Evolutionary conservation across 768 basidiomycete genomes (phyloP).

Genomic region (Mycena sanguinolenta): DNA sequence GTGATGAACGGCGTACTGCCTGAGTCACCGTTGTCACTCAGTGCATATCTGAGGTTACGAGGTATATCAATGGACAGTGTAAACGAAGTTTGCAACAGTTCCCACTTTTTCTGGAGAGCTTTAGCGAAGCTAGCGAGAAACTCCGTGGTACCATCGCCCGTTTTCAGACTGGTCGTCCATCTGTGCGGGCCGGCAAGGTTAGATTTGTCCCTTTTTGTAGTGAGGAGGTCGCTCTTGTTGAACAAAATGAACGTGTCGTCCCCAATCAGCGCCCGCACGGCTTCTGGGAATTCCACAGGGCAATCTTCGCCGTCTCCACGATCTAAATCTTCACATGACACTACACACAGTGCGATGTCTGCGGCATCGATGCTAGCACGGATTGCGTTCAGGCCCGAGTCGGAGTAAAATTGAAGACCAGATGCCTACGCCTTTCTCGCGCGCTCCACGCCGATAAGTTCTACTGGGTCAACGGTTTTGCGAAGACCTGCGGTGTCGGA

Average conservation of each 20-base stretch:
- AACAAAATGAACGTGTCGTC: slow-evolving; percentile 76
- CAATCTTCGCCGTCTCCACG: neutral
- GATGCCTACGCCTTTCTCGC: slow-evolving; percentile 74
- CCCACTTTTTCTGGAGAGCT: slow-evolving; percentile 65
- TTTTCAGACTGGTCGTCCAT: slow-evolving; percentile 77
- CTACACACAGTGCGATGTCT: slow-evolving; percentile 84
- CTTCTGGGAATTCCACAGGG: slow-evolving; percentile 56
- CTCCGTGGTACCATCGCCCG: slow-evolving; percentile 64
- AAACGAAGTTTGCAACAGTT: neutral
- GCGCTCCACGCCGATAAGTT: slow-evolving; percentile 84
- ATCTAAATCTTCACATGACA: slow-evolving; percentile 71
- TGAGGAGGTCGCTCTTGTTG: slow-evolving; percentile 81
- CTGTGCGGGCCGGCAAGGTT: slow-evolving; percentile 37
- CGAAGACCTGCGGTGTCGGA: slow-evolving; percentile 91
- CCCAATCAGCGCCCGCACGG: slow-evolving; percentile 63
- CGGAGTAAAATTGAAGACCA: neutral
- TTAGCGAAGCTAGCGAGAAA: slow-evolving; percentile 73
- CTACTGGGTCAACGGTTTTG: slow-evolving; percentile 76
- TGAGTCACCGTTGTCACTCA: slow-evolving; percentile 41
- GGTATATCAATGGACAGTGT: slow-evolving; percentile 1
- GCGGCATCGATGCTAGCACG: slow-evolving; percentile 70
- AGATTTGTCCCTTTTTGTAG: slow-evolving; percentile 9
- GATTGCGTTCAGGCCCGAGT: neutral
- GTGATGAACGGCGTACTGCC: slow-evolving; percentile 75
- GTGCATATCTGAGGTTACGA: slow-evolving; percentile 42